A percentile compares a stretch with the other conserved stretches of the same genome.
phyloP scores from a whole-genome alignment of 371 early-diverging fungal species.

The Mortierella sp. region DNA sequence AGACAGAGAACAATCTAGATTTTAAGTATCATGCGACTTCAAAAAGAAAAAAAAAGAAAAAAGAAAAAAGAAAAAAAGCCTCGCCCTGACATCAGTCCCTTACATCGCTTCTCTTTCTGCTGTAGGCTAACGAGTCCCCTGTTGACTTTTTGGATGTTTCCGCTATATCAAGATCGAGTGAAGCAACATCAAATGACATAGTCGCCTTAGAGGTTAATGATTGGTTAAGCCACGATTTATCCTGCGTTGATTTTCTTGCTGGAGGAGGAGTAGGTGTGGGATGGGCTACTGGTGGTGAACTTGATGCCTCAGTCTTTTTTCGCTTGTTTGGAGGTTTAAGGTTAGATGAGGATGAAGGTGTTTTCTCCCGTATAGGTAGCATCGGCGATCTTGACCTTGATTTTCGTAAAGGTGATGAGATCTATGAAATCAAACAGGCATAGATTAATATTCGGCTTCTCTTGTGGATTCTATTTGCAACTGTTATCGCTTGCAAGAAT shows the following conservation, averaged over 20 bases:
- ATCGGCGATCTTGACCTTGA: slow-evolving; percentile 7
- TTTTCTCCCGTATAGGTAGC: slow-evolving; percentile 1
- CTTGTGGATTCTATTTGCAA: not conserved
- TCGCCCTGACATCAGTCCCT: not conserved
- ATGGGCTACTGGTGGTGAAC: slow-evolving; percentile 12
- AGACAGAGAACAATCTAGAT: not conserved
- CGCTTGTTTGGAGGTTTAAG: slow-evolving; percentile 6
- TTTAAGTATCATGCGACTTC: not conserved
- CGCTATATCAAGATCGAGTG: slow-evolving; percentile 32
- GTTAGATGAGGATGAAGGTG: slow-evolving; percentile 8
- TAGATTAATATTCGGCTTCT: not conserved
- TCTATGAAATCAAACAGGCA: not conserved
- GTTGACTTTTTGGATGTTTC: slow-evolving; percentile 12
- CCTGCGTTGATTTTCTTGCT: slow-evolving; percentile 6
- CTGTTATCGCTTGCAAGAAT: not conserved
- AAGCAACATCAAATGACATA: slow-evolving; percentile 52
- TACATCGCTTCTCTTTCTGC: slow-evolving; percentile 28
- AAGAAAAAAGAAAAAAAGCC: not conserved
- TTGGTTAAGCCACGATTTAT: slow-evolving; percentile 15
- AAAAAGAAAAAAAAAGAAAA: not conserved
- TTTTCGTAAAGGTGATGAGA: not conserved
- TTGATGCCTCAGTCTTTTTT: slow-evolving; percentile 5
- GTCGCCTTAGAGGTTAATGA: slow-evolving; percentile 16
- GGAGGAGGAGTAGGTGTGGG: slow-evolving; percentile 9
- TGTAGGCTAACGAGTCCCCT: slow-evolving; percentile 3